A percentile compares a stretch with the other conserved stretches of the same genome.
Conservation (phyloP, 2,329 filamentous ascomycete species). For the Talaromyces sp. region DNA sequence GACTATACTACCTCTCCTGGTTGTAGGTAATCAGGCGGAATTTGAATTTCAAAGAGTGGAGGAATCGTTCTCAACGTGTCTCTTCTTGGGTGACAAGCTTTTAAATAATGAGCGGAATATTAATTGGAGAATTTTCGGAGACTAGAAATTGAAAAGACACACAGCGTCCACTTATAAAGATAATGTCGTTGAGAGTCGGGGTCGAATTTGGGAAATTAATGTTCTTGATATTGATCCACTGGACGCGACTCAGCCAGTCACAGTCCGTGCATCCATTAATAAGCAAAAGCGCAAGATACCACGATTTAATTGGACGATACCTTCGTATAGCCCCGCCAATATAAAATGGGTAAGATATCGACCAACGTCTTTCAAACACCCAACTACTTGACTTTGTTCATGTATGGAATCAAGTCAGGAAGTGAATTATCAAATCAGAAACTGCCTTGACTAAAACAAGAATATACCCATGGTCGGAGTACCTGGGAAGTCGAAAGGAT, state of each 20-base stretch:
- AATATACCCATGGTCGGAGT: slow-evolving; percentile 26
- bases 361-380: not conserved
- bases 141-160: not conserved
- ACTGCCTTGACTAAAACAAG: not conserved
- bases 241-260: not conserved
- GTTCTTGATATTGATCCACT: not conserved
- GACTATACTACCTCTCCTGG: not conserved
- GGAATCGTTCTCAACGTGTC: not conserved
- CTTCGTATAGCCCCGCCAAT: not conserved
- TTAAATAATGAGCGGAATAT: not conserved
- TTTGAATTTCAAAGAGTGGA: not conserved
- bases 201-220: not conserved
- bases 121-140: not conserved
- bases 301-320: not conserved
- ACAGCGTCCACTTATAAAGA: not conserved
- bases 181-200: not conserved
- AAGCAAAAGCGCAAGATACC: not conserved
- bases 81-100: not conserved
- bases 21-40: not conserved
- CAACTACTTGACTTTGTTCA: not conserved
- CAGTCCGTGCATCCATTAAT: not conserved
- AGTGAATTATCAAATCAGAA: too few species aligned
- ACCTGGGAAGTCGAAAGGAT: slow-evolving; percentile 27
- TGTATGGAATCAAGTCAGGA: not conserved
- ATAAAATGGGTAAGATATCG: not conserved